These are phyloP conservation scores for Wickerhamomyces bisporus DNA, from an alignment of 805 yeast genomes.

Conservation along the genomic window DNA sequence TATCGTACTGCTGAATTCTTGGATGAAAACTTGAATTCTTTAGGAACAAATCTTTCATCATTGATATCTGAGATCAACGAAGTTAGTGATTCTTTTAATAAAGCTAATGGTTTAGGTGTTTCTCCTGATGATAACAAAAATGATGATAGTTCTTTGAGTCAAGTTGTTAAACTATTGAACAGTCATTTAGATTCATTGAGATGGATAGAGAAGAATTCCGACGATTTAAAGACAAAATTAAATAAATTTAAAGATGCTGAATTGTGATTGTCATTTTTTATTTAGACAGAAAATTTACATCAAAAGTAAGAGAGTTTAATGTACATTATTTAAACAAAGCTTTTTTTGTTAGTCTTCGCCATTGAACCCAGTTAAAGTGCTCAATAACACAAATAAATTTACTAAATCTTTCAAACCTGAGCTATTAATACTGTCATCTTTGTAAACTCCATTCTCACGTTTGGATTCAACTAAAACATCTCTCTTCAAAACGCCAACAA, in stretches of 20 bases:
- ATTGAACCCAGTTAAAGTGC: slow-evolving; percentile 42
- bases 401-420: slow-evolving; percentile 48
- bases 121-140: slow-evolving; percentile 27
- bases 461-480: slow-evolving; percentile 36
- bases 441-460: slow-evolving; percentile 22
- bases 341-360: slow-evolving; percentile 25
- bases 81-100: slow-evolving; percentile 75
- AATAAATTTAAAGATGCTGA: slow-evolving; percentile 26
- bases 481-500: slow-evolving; percentile 58
- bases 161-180: slow-evolving; percentile 75
- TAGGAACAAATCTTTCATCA: slow-evolving; percentile 72
- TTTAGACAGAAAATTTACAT: too few species aligned
- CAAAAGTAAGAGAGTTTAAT: too few species aligned
- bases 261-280: slow-evolving; percentile 6
- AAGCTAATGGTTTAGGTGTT: slow-evolving; percentile 41
- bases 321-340: not conserved
- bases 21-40: slow-evolving; percentile 71
- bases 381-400: slow-evolving; percentile 46
- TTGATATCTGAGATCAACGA: slow-evolving; percentile 78
- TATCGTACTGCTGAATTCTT: slow-evolving; percentile 81
- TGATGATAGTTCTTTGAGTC: slow-evolving; percentile 49
- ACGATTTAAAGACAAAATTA: slow-evolving; percentile 61
- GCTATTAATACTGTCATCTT: slow-evolving; percentile 24
- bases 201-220: slow-evolving; percentile 76
- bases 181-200: slow-evolving; percentile 86